These are phyloP conservation scores for Barnettozyma sp. DNA, from an alignment of 805 yeast genomes.

Conservation along the genomic window DNA sequence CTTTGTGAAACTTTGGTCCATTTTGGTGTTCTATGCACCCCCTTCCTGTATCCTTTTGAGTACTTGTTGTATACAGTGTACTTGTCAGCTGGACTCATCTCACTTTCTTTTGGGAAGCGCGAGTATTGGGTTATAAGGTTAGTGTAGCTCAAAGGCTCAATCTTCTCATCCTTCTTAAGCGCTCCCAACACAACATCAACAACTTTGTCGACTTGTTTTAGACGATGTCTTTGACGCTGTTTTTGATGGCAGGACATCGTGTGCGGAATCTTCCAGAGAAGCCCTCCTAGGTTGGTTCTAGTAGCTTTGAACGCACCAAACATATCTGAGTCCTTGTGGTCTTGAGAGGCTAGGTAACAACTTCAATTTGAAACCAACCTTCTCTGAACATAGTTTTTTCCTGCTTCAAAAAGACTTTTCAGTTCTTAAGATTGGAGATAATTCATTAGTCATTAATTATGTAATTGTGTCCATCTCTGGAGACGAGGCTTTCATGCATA, in stretches of 20 bases:
- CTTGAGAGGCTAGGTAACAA: too few relatives aligned
- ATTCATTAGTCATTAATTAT: not conserved
- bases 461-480: too few relatives aligned
- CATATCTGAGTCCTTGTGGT: too few relatives aligned
- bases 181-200: slow-evolving; percentile 57
- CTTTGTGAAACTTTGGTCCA: slow-evolving; percentile 85
- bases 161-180: slow-evolving; percentile 24
- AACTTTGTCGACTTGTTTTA: slow-evolving; percentile 74
- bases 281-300: slow-evolving; percentile 56
- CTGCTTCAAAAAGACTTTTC: not conserved
- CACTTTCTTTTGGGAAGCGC: slow-evolving; percentile 69
- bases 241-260: slow-evolving; percentile 77
- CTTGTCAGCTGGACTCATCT: slow-evolving; percentile 78
- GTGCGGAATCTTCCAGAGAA: slow-evolving; percentile 75
- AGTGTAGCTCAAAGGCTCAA: slow-evolving; percentile 6
- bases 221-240: slow-evolving; percentile 74
- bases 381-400: too few relatives aligned
- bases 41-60: slow-evolving; percentile 75
- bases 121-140: slow-evolving; percentile 26
- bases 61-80: slow-evolving; percentile 79
- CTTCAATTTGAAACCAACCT: too few relatives aligned
- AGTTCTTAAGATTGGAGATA: not conserved
- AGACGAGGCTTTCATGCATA: too few relatives aligned
- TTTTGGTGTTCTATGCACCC: slow-evolving; percentile 81
- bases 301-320: slow-evolving; percentile 70